A percentile compares a stretch with the other conserved stretches of the same genome.
Conservation (phyloP, 164 flowering plant species). For the Sedum album region DNA sequence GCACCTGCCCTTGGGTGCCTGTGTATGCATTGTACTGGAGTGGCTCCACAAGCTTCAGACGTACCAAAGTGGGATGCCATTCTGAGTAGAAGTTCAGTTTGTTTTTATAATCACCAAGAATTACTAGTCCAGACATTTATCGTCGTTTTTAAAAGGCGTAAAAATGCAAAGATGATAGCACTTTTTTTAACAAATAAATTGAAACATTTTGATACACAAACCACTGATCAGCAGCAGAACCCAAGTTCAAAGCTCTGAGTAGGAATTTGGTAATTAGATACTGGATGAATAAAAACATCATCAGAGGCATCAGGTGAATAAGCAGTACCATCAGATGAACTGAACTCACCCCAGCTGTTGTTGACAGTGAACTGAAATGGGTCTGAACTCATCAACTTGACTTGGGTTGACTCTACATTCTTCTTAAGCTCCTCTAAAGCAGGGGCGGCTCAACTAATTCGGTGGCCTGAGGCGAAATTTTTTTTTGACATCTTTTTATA, state of each 20-base stretch:
- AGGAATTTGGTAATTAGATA: background rate
- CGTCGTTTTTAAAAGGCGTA: no score
- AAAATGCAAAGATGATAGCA: no score
- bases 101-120: no score
- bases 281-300: background rate
- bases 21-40: slow-evolving; percentile 47
- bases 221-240: background rate
- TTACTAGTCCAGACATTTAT: no score
- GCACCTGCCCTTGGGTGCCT: slow-evolving; percentile 19
- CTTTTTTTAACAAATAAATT: background rate
- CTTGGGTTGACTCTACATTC: slow-evolving; percentile 11
- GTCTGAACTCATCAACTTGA: background rate
- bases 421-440: slow-evolving; percentile 36
- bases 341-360: background rate
- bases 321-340: background rate
- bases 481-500: no score
- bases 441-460: no score
- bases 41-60: slow-evolving; percentile 22
- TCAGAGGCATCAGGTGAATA: background rate
- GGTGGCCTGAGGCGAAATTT: no score
- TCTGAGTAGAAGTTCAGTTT: slow-evolving; percentile 5
- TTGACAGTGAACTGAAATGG: background rate
- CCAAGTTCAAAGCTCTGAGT: background rate
- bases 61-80: slow-evolving; percentile 39
- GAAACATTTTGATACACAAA: background rate